phyloP scores from a whole-genome alignment of 305 asterid species.

The Fraxinus sp. region DNA sequence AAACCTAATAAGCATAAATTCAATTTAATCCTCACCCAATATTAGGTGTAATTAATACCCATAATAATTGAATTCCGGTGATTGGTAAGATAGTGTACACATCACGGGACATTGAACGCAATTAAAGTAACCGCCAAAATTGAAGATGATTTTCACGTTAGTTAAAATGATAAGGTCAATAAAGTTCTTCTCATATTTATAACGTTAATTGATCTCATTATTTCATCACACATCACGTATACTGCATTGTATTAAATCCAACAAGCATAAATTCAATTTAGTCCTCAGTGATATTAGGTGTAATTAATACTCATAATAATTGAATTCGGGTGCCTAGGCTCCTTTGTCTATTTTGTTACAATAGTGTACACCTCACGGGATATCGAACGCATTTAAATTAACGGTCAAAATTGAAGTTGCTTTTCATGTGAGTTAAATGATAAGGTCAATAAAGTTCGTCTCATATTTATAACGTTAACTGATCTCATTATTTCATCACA shows the following conservation, averaged over 20 bases:
- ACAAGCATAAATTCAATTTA: background rate
- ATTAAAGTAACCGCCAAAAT: background rate
- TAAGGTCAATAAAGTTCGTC: background rate
- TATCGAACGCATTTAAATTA: background rate
- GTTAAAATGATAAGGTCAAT: background rate
- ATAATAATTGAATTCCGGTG: background rate
- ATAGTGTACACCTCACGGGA: background rate
- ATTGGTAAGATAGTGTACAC: background rate
- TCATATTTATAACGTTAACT: too few relatives aligned
- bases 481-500: background rate
- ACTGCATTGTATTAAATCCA: background rate
- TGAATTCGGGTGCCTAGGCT: background rate
- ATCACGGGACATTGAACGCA: background rate
- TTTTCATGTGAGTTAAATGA: background rate
- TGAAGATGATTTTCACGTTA: background rate
- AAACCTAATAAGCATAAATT: too few relatives aligned
- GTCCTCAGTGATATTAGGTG: background rate
- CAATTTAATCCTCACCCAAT: background rate
- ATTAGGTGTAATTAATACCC: background rate
- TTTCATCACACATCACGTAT: background rate
- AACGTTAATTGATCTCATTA: too few relatives aligned
- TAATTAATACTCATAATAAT: background rate
- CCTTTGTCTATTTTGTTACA: background rate
- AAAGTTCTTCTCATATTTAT: background rate
- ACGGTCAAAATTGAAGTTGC: background rate